phyloP scores from a whole-genome alignment of 2,329 filamentous ascomycete genomes.

The Pseudocercospora cruenta region DNA sequence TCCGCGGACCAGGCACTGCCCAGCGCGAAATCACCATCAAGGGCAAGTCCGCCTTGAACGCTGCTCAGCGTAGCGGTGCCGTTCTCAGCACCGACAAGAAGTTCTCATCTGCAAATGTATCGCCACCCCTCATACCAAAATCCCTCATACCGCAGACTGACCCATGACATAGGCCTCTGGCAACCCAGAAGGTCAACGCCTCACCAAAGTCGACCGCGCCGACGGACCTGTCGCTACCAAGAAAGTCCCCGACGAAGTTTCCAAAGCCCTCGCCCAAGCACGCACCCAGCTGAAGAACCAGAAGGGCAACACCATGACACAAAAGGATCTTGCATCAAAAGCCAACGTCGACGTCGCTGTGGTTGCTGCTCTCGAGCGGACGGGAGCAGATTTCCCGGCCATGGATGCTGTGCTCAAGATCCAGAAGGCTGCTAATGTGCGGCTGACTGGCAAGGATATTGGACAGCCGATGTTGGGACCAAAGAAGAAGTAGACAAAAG shows the following conservation, averaged over 20 bases:
- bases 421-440: constrained; percentile 57
- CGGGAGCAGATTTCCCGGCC: constrained; percentile 75
- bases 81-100: constrained; percentile 93
- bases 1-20: constrained; percentile 66
- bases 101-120: constrained; percentile 76
- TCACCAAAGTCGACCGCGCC: constrained; percentile 96
- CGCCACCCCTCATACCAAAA: constrained; percentile 41
- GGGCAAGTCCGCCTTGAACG: constrained; percentile 83
- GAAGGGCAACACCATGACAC: constrained; percentile 72
- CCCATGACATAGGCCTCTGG: constrained; percentile 32
- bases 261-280: constrained; percentile 77
- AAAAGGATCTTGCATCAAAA: constrained; percentile 83
- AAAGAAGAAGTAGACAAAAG: constrained; percentile 70
- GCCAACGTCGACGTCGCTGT: constrained; percentile 83
- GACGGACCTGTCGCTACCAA: constrained; percentile 98
- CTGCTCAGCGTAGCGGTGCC: constrained; percentile 78
- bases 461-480: constrained; percentile 77
- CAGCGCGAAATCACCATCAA: constrained; percentile 86
- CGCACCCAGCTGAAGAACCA: constrained; percentile 84
- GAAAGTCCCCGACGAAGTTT: constrained; percentile 79
- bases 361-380: constrained; percentile 83
- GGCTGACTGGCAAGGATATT: constrained; percentile 56
- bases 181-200: constrained; percentile 78
- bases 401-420: constrained; percentile 89
- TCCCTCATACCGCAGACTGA: constrained; percentile 31